Evolutionary conservation across 306 rosid genomes (phyloP), one percentile per base, ranked within the genome.

Genomic region (Lathyrus aphaca): DNA sequence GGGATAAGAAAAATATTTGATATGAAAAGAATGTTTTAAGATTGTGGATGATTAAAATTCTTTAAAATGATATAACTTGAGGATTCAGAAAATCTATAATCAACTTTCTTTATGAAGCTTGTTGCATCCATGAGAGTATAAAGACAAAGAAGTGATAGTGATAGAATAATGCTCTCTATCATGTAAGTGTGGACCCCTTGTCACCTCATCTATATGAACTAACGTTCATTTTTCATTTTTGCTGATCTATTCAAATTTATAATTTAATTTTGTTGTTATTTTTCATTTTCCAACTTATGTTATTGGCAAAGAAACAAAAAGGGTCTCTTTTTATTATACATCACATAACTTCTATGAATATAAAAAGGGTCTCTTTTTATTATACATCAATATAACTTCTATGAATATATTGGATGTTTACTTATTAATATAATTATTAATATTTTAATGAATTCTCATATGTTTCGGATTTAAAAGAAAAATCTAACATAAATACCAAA

Each of bases 11-110:
- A 63, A 53, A 61, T 51, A 66, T 58, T 58, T 71, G 57, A 27
- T 60, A 32, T 46, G 21, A 57, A 30, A 39, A 65, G 30, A 61
- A 42, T 39, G 6, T 25, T 21, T 54, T n/a, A 51, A 72, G 37
- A 15, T 15, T 10, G 32, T 48, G 64, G 77, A 37, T 44, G 66
- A 46, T 21, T 64, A 51, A 64, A 55, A 68, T 27, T 58, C 37
- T 54, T 53, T 56, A 39, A 54, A 64, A 64, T 53, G 65, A 21
- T 72, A 27, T 49, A 66, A 71, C 38, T 50, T 65, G 44, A 67
- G 50, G 58, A 64, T 58, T 59, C 45, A 43, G 38, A 66, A 65
- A 25, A 46, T 74, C 32, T 72, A 65, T 30, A 30, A 32, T 59
- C 61, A 58, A 23, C 46, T 38, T 60, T 17, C 13, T 49, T 10